Evolutionary conservation across 2,329 filamentous ascomycete species (phyloP), one percentile per base, ranked within the genome.

Genomic region (Neophaeococcomyces aloes): DNA sequence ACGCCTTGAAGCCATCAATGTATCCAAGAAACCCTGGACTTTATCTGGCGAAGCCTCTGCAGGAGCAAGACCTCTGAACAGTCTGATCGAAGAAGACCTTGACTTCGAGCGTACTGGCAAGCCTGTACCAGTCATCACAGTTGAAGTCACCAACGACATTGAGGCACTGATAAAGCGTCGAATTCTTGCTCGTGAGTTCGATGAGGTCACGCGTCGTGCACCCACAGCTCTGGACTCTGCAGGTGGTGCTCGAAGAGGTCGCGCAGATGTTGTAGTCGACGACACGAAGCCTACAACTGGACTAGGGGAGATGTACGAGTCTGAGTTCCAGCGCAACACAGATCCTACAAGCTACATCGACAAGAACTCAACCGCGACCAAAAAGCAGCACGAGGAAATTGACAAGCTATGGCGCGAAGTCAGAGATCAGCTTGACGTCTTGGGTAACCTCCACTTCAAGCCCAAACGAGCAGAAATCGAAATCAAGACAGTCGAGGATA

Each of bases 41-140:
- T 69, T 96, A 41, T 76, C 83, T 7, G 91, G 91, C 58, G 91
- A 98, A 70, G 88, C 88, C 3, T 75, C 79, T 38, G 89, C 86
- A 1, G 72, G 72, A 1, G 86, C 91, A 53, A 77, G 91, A 29
- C 91, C 91, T 0, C 61, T 86, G 42, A 96, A 98, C 67, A 95
- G 89, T 1, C 74, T 98, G 2, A 76, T 98, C 1, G 88, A 96
- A 59, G 79, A 96, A 65, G 87, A 96, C 56, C 75, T 98, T 19
- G 89, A 96, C 53, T 98, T 96, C 59, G 91, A 98, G 65, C 80
- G 93, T 56, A 79, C 86, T 17, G 91, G 91, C 58, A 98, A 96
- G 62, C 89, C 91, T 0, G 83, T 96, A 1, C 86, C 89, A 1
- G 84, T 96, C 48, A 87, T 95, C 60, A 96, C 91, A 0, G 81